phyloP scores from a whole-genome alignment of 257 asterid species.

The Nicotiana paniculata region DNA sequence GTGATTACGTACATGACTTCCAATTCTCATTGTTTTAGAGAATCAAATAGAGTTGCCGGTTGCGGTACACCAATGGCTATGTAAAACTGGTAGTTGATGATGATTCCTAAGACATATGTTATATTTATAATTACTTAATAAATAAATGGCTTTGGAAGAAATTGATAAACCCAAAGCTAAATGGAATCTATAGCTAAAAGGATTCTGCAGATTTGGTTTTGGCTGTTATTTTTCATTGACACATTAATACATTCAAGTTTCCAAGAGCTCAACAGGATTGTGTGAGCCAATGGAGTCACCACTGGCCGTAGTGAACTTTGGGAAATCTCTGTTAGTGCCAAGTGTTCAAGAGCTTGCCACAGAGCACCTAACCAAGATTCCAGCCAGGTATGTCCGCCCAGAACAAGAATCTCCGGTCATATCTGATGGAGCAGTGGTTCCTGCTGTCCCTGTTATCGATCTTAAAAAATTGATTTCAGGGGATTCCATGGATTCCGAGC shows the following conservation, averaged over 20 bases:
- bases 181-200: neutral
- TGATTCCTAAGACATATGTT: neutral
- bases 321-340: constrained; percentile 41
- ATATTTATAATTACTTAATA: neutral
- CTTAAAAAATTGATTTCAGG: constrained; percentile 21
- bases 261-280: too few species aligned
- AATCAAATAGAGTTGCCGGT: neutral
- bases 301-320: constrained; percentile 21
- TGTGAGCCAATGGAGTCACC: constrained; percentile 11
- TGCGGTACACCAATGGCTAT: neutral
- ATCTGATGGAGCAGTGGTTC: neutral
- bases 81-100: neutral
- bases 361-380: constrained; percentile 22
- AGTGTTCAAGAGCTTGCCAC: constrained; percentile 45
- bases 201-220: neutral
- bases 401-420: constrained; percentile 17
- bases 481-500: constrained; percentile 19
- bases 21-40: neutral
- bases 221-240: neutral
- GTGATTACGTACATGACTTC: neutral
- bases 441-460: constrained; percentile 30
- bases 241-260: neutral
- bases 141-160: neutral
- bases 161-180: neutral
- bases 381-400: constrained; percentile 24